phyloP scores from a whole-genome alignment of 2,329 filamentous ascomycete genomes.

The Cladorrhinum sp. region DNA sequence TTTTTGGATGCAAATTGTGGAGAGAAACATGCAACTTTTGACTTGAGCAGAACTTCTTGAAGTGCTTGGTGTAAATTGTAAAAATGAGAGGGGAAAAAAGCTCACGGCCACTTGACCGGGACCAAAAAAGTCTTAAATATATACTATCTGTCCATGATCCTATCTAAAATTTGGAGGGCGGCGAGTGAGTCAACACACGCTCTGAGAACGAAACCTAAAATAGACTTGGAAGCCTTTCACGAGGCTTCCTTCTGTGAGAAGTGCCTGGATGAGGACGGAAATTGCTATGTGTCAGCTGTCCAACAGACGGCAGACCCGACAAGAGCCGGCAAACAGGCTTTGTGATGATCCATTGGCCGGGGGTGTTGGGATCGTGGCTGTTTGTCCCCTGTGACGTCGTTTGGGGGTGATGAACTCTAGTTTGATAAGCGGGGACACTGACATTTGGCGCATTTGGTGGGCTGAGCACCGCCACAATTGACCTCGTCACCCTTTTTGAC shows the following conservation, averaged over 20 bases:
- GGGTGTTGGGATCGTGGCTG: not conserved
- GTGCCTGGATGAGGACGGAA: not conserved
- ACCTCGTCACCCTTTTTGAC: constrained; percentile 25
- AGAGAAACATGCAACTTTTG: not conserved
- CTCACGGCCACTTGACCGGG: not conserved
- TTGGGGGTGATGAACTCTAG: constrained; percentile 1
- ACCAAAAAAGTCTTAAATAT: not conserved
- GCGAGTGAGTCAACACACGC: constrained; percentile 1
- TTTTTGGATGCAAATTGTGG: not conserved
- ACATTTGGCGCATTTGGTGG: constrained; percentile 5
- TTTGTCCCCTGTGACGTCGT: constrained; percentile 4
- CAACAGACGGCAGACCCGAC: not conserved
- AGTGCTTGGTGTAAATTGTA: not conserved
- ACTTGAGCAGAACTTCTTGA: not conserved
- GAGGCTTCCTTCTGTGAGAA: constrained; percentile 1
- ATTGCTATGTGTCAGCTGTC: constrained; percentile 1
- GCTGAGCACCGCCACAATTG: constrained; percentile 28
- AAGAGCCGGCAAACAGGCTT: not conserved
- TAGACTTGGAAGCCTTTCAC: not conserved
- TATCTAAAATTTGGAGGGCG: not conserved
- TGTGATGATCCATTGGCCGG: not conserved
- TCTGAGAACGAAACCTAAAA: constrained; percentile 2
- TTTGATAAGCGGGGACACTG: constrained; percentile 21
- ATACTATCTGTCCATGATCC: not conserved
- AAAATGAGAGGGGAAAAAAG: not conserved